Evolutionary conservation across 768 basidiomycete species (phyloP).

Genomic region (Auricularia sp.): DNA sequence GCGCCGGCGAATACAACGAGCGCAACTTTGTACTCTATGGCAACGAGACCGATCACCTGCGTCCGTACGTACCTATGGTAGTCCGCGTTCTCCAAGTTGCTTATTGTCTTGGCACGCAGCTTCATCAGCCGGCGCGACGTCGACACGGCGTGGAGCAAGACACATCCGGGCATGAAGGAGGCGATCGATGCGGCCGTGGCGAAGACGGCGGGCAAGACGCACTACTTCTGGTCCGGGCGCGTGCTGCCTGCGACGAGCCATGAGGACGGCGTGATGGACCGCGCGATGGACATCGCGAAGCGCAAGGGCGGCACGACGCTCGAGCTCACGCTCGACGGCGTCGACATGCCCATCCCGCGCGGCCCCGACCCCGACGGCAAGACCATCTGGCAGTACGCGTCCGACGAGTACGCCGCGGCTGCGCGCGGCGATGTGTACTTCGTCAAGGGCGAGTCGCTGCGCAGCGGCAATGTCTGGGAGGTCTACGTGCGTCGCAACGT

Average conservation of each 20-base stretch:
- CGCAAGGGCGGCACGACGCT: neutral
- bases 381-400: conserved; percentile 1
- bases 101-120: too few species aligned
- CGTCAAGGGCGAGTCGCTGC: neutral
- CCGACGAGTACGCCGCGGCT: neutral
- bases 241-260: neutral
- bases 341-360: neutral
- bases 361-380: neutral
- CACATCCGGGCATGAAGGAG: neutral
- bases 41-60: too few species aligned
- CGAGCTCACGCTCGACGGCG: neutral
- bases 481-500: neutral
- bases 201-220: neutral
- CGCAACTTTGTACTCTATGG: too few species aligned
- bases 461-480: neutral
- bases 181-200: neutral
- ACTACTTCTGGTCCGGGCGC: conserved; percentile 2
- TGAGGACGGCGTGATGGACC: neutral
- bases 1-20: too few species aligned
- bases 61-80: too few species aligned
- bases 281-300: neutral
- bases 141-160: neutral
- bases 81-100: too few species aligned
- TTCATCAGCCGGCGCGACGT: too few species aligned
- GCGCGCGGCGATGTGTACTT: neutral